Conservation (phyloP, 345 rosid genomes). For the Pistacia atlantica region DNA sequence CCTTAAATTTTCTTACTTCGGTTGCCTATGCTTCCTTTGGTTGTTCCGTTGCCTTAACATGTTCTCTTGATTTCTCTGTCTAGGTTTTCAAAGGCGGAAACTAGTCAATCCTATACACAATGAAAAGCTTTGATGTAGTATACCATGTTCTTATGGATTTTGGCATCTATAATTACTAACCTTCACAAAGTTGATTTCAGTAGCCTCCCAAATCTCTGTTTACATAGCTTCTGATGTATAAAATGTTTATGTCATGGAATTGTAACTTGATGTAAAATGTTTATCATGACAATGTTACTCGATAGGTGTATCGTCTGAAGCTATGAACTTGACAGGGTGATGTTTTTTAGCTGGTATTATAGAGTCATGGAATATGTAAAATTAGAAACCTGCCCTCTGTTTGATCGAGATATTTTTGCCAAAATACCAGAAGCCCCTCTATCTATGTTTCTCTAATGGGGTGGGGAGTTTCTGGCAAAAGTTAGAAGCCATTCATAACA, state of each 20-base stretch:
- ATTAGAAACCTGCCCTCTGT: not conserved
- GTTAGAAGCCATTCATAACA: too few relatives aligned
- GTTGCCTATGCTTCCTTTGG: not conserved
- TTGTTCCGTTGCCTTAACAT: not conserved
- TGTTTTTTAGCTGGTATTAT: not conserved
- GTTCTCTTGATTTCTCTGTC: not conserved
- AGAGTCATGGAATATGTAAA: not conserved
- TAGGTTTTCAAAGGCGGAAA: not conserved
- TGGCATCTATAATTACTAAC: constrained; percentile 13
- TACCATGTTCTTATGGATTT: constrained; percentile 5
- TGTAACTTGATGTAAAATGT: not conserved
- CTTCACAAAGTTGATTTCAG: constrained; percentile 4
- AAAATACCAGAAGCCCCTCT: not conserved
- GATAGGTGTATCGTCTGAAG: not conserved
- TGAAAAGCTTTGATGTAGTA: not conserved
- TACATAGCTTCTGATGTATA: not conserved
- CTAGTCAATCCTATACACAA: not conserved
- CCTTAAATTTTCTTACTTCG: not conserved
- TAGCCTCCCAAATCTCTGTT: not conserved
- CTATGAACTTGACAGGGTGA: not conserved
- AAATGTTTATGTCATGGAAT: not conserved
- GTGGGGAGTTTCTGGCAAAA: not conserved
- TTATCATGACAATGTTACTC: constrained; percentile 1
- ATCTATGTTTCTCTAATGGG: not conserved
- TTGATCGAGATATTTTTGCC: not conserved